Evolutionary conservation across 2,329 filamentous ascomycete species (phyloP).

Genomic region (Beauveria bassiana): DNA sequence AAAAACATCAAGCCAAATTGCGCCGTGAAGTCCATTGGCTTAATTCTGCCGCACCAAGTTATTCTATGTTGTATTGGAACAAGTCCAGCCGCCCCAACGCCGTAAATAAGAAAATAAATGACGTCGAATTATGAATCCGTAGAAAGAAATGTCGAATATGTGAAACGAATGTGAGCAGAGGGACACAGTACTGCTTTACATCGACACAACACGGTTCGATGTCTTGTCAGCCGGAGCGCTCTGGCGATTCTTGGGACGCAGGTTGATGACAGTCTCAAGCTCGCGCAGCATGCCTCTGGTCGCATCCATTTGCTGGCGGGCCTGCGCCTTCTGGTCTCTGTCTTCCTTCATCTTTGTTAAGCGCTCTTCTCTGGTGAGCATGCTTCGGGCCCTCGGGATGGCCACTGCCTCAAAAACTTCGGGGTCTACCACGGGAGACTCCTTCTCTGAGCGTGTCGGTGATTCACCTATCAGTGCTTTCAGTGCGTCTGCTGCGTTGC

Average conservation of each 20-base stretch:
- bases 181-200: slow-evolving; percentile 25
- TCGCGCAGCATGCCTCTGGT: slow-evolving; percentile 88
- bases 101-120: background rate
- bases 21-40: slow-evolving; percentile 1
- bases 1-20: background rate
- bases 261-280: slow-evolving; percentile 77
- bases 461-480: slow-evolving; percentile 70
- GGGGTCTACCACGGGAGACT: slow-evolving; percentile 55
- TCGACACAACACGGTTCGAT: slow-evolving; percentile 32
- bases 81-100: background rate
- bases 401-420: slow-evolving; percentile 92
- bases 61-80: background rate
- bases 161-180: background rate
- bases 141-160: slow-evolving; percentile 1
- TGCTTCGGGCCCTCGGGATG: slow-evolving; percentile 58
- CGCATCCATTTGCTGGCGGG: slow-evolving; percentile 68
- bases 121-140: background rate
- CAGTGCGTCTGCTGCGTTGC: slow-evolving; percentile 52
- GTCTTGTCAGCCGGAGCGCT: slow-evolving; percentile 26
- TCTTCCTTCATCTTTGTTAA: slow-evolving; percentile 85
- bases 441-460: slow-evolving; percentile 43
- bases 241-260: slow-evolving; percentile 33
- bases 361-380: slow-evolving; percentile 76
- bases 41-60: background rate
- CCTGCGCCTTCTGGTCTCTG: slow-evolving; percentile 61